phyloP scores from a whole-genome alignment of 257 asterid species.

The Rehmannia glutinosa region DNA sequence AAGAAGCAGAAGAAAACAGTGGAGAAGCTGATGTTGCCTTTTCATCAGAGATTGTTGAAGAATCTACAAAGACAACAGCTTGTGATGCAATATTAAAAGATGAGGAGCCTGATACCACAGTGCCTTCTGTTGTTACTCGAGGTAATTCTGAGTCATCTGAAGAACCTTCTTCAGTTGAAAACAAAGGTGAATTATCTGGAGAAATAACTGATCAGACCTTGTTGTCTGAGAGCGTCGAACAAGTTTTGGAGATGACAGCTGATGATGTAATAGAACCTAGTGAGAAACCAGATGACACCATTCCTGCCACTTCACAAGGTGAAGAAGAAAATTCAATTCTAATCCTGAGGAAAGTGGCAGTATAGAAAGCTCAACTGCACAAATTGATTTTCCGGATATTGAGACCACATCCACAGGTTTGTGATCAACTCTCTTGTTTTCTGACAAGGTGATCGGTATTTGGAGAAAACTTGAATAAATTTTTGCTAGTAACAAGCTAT shows the following conservation, averaged over 20 bases:
- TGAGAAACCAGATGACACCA: constrained; percentile 22
- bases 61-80: constrained; percentile 13
- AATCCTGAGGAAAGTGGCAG: constrained; percentile 27
- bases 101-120: constrained; percentile 22
- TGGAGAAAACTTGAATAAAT: neutral
- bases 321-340: constrained; percentile 30
- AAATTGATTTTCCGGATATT: constrained; percentile 2
- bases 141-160: constrained; percentile 4
- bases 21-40: constrained; percentile 28
- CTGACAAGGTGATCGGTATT: neutral
- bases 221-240: constrained; percentile 19
- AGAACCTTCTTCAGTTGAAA: constrained; percentile 18
- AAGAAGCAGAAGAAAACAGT: constrained; percentile 27
- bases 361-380: constrained; percentile 31
- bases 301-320: constrained; percentile 23
- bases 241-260: constrained; percentile 15
- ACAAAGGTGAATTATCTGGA: constrained; percentile 23
- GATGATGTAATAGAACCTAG: constrained; percentile 25
- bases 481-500: neutral
- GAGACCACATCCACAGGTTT: constrained; percentile 43
- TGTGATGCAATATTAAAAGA: constrained; percentile 23
- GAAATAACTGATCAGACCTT: constrained; percentile 18
- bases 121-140: neutral
- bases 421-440: constrained; percentile 14
- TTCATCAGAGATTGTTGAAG: constrained; percentile 33